phyloP scores from a whole-genome alignment of 2,329 filamentous ascomycete species.

The Chaetomium globosum region DNA sequence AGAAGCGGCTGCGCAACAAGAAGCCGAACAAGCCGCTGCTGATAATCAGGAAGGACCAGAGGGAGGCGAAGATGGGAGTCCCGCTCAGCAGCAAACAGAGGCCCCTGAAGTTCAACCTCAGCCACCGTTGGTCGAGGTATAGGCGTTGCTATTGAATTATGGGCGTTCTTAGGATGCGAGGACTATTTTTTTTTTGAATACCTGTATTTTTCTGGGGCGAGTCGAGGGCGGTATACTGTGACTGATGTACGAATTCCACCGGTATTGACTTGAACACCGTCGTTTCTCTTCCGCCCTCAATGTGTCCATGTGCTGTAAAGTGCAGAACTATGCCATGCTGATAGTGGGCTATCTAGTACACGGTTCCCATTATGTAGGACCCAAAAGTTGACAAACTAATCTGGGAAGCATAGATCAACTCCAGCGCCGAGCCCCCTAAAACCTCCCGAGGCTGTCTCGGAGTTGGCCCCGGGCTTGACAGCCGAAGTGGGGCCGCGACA shows the following conservation, averaged over 20 bases:
- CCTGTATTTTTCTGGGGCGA: not conserved
- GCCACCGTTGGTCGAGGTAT: slow-evolving; percentile 22
- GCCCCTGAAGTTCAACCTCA: slow-evolving; percentile 10
- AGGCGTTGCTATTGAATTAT: not conserved
- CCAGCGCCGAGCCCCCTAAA: not conserved
- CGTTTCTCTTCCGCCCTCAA: not conserved
- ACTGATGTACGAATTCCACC: not conserved
- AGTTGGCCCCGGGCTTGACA: not conserved
- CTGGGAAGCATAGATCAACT: not conserved
- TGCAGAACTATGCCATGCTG: too few relatives aligned
- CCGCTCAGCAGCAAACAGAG: slow-evolving; percentile 14
- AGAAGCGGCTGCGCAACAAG: slow-evolving; percentile 22
- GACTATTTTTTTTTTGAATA: not conserved
- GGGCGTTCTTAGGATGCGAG: not conserved
- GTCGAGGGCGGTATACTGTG: too few relatives aligned
- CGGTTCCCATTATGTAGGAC: not conserved
- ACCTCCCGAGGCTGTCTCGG: slow-evolving; percentile 16
- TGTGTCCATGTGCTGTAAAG: too few relatives aligned
- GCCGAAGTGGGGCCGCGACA: slow-evolving; percentile 22
- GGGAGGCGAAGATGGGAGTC: not conserved
- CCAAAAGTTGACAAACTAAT: not conserved
- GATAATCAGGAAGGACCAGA: slow-evolving; percentile 4
- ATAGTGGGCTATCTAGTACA: not conserved
- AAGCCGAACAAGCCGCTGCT: slow-evolving; percentile 13
- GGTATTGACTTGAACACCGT: not conserved